Evolutionary conservation across 345 rosid species (phyloP).

Genomic region (Cardamine chenopodiifolia): DNA sequence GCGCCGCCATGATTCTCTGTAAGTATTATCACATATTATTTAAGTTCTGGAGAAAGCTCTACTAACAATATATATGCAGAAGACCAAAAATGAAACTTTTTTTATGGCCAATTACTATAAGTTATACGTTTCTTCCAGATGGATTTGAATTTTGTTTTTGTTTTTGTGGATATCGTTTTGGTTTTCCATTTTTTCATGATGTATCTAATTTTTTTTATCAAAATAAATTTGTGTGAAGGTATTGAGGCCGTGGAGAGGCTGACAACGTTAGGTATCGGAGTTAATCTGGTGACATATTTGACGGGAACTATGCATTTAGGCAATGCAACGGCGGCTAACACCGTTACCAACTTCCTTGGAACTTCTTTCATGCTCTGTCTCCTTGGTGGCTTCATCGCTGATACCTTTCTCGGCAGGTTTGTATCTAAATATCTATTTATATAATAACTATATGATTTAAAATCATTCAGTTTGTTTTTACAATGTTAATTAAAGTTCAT

Average conservation of each 20-base stretch:
- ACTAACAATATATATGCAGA: background rate
- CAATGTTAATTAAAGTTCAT: background rate
- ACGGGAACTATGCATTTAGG: conserved; percentile 90
- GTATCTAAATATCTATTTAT: background rate
- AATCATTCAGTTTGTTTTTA: background rate
- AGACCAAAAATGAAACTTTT: background rate
- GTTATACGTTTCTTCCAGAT: background rate
- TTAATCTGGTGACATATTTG: conserved; percentile 88
- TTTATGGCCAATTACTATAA: background rate
- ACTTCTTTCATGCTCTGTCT: conserved; percentile 95
- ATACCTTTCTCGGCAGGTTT: conserved; percentile 96
- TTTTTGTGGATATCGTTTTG: background rate
- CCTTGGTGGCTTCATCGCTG: conserved; percentile 91
- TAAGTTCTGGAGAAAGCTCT: background rate
- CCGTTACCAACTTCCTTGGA: conserved; percentile 89
- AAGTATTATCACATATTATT: conserved; percentile 5
- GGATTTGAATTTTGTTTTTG: background rate
- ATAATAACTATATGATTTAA: background rate
- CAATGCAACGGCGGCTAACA: conserved; percentile 85
- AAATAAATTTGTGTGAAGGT: conserved; percentile 47
- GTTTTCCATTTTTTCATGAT: background rate
- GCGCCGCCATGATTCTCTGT: conserved; percentile 96
- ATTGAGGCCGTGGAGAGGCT: conserved; percentile 84
- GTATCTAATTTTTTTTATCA: background rate
- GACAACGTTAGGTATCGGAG: conserved; percentile 91